phyloP scores from a whole-genome alignment of 106 monocot genomes.

The Apostasia shenzhenica region DNA sequence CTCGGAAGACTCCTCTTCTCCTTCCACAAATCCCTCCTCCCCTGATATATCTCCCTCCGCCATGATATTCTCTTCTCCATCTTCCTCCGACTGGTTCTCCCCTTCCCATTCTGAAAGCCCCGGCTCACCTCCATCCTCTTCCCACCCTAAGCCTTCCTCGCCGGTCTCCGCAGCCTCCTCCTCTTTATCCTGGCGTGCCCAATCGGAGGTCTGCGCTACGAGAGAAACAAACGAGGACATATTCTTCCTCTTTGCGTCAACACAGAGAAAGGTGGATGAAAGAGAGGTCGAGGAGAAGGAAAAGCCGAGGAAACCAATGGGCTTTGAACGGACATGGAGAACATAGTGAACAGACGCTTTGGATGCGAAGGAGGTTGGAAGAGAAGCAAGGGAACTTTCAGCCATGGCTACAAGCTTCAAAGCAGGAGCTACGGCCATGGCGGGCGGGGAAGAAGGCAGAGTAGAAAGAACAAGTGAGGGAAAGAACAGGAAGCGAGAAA shows the following conservation, averaged over 20 bases:
- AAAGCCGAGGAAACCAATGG: neutral
- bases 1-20: constrained; percentile 28
- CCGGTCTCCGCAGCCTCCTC: constrained; percentile 1
- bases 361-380: constrained; percentile 4
- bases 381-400: constrained; percentile 5
- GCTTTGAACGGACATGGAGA: constrained; percentile 9
- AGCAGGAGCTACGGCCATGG: neutral
- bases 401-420: neutral
- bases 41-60: constrained; percentile 10
- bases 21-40: constrained; percentile 14
- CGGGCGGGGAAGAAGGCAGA: neutral
- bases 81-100: neutral
- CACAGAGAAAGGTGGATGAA: neutral
- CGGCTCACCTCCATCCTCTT: too few relatives aligned
- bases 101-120: neutral
- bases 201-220: constrained; percentile 44
- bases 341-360: neutral
- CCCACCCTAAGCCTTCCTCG: neutral
- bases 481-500: neutral
- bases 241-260: constrained; percentile 17
- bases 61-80: neutral
- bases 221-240: constrained; percentile 17
- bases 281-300: constrained; percentile 3
- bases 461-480: neutral
- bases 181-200: constrained; percentile 25